Evolutionary conservation across 345 rosid genomes (phyloP), one percentile per base, ranked within the genome.

Genomic region (Balakata baccata): DNA sequence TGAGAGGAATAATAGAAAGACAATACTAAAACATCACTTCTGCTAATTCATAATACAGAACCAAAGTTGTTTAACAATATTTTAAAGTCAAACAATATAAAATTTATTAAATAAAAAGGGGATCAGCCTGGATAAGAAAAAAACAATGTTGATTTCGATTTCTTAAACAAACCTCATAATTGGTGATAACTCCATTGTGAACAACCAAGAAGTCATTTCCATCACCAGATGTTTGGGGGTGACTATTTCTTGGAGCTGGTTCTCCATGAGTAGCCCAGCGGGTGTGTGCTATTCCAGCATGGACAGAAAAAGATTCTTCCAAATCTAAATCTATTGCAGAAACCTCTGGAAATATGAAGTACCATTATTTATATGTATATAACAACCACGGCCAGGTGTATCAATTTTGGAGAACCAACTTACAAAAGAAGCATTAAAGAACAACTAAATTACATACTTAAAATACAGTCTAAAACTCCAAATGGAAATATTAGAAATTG

Each of bases 211-310:
- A 94, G 45, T 92, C 98, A 80, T 94, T 86, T 66, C 85, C 97
- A 77, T 81, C 69, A 76, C 97, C 97, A 14, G 97, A 90, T 2
- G 89, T 67, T 82, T 94, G 97, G 60, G 97, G 98, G 82, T 94
- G 98, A 79, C 97, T 84, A 70, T 94, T 94, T 83, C 91, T 86
- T 11, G 97, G 87, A 79, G 98, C 86, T 57, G 98, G 98, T 73
- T 90, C 97, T 50, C 98, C 97, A 79, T 94, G 98, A 57, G 98
- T 94, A 29, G 98, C 97, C 98, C 98, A 94, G 20, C 98, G 84
- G 0, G 97, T 94, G 78, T 94, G 98, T 10, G 98, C 98, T 82
- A 94, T 92, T n/a, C 97, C 95, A 61, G 95, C 98, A 83, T 94
- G 98, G 45, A 82, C 64, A 39, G 78, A 68, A 75, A 90, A 90